Conservation (phyloP, 768 basidiomycete genomes). For the Boletus tylopilopsis region DNA sequence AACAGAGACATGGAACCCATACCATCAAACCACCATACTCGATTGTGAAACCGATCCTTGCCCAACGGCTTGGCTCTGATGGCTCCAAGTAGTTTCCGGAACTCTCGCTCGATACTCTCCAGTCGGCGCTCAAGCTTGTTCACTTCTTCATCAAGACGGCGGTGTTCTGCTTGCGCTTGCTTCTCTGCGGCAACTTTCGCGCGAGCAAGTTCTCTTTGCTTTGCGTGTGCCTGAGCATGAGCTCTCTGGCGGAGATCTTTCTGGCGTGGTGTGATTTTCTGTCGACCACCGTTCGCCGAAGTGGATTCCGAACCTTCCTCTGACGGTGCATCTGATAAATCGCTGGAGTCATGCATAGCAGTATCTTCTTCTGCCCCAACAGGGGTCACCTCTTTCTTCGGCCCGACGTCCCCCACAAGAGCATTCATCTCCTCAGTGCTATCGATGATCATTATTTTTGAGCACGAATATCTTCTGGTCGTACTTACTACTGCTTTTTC, state of each 20-base stretch:
- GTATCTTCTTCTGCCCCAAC: conserved; percentile 50
- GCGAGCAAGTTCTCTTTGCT: conserved; percentile 77
- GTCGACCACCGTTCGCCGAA: conserved; percentile 37
- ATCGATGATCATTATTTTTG: conserved; percentile 15
- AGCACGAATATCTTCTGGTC: conserved; percentile 2
- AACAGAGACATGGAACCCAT: conserved; percentile 81
- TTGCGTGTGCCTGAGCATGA: conserved; percentile 57
- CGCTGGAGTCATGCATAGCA: conserved; percentile 62
- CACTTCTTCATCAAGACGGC: conserved; percentile 84
- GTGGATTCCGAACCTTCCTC: conserved; percentile 60
- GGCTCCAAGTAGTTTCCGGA: conserved; percentile 82
- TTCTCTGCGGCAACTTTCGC: conserved; percentile 77
- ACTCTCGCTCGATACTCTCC: conserved; percentile 89
- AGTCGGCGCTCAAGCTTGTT: conserved; percentile 77
- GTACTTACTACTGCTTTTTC: conserved; percentile 81
- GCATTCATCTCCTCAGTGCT: conserved; percentile 72
- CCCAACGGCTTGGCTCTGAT: conserved; percentile 88
- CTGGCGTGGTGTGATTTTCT: conserved; percentile 47
- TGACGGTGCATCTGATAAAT: conserved; percentile 66
- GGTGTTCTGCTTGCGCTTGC: conserved; percentile 78
- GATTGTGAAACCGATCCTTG: conserved; percentile 89
- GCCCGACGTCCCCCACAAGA: conserved; percentile 51
- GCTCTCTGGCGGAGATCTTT: conserved; percentile 52
- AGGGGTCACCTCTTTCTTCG: conserved; percentile 44
- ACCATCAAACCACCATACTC: conserved; percentile 99